These are phyloP conservation scores for Monilinia laxa DNA, from an alignment of 2,329 filamentous ascomycete species.

Conservation along the genomic window DNA sequence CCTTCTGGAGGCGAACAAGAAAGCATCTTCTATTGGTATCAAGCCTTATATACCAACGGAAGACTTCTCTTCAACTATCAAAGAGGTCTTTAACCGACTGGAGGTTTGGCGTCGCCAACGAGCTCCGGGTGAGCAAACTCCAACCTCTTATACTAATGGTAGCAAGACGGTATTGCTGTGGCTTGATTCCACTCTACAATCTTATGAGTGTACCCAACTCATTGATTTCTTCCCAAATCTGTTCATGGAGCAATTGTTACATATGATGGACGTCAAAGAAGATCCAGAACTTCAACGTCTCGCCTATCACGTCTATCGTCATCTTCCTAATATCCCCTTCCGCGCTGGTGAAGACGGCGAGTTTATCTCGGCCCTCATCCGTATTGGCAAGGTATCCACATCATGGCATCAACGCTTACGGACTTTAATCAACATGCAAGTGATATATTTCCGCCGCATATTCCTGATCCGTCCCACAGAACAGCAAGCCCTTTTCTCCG, in stretches of 20 bases:
- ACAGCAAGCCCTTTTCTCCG: constrained; percentile 79
- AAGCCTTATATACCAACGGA: constrained; percentile 77
- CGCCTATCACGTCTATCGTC: constrained; percentile 95
- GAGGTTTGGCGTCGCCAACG: constrained; percentile 87
- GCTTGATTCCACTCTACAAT: constrained; percentile 88
- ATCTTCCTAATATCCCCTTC: constrained; percentile 93
- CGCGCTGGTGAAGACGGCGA: constrained; percentile 78
- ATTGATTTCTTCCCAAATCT: constrained; percentile 85
- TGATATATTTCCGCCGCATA: constrained; percentile 94
- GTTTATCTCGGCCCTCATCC: constrained; percentile 83
- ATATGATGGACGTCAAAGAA: constrained; percentile 99
- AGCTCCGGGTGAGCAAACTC: constrained; percentile 83
- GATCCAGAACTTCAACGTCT: constrained; percentile 92
- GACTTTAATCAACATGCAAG: constrained; percentile 96
- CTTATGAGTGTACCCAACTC: constrained; percentile 88
- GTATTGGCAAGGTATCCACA: constrained; percentile 77
- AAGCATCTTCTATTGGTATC: constrained; percentile 76
- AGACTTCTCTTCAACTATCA: constrained; percentile 71
- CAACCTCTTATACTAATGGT: constrained; percentile 90
- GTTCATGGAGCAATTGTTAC: constrained; percentile 88
- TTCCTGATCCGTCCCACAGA: constrained; percentile 78
- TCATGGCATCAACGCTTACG: constrained; percentile 96
- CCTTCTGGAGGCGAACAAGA: constrained; percentile 76
- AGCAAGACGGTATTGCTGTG: constrained; percentile 95
- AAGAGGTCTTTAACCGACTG: constrained; percentile 72